Base-by-base conservation (phyloP, 2,329 filamentous ascomycete genomes). In the Decorospora gaudefroyi region DNA sequence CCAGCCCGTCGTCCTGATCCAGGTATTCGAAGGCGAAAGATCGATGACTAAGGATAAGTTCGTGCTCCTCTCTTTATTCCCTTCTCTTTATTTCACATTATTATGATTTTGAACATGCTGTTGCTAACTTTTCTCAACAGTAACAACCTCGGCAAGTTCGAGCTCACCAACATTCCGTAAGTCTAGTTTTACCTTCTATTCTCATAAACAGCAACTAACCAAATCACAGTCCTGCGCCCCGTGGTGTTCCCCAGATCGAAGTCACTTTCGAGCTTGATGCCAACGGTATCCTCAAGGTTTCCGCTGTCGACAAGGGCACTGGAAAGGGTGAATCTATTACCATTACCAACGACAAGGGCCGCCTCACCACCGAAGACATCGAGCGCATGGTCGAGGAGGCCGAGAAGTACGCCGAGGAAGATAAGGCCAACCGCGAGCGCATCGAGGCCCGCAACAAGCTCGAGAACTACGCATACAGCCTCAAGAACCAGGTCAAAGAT, bases 301-400 rank as follows among this genome's bases (percentile, higher is more conserved):
- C 88, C 57, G 93, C 93, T 59, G 86, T 88, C 68, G 93, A 99
- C 77, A 97, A 97, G 87, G 93, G 91, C 72, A 96, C 92, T 66
- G 93, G 93, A 75, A 96, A 97, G 83, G 84, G 83, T 54, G 90
- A 99, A 81, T 90, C 87, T 55, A 97, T 99, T 74, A 97, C 93
- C 64, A 99, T 99, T 72, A 97, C 88, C 78, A 97, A 99, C 79
- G 93, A 99, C 79, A 97, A 97, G 86, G 93, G 93, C 61, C 92
- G 93, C 73, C 86, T 99, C 38, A 90, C 87, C 65, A 87, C 87
- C 68, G 93, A 99, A 63, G 93, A 99, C 76, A 99, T 99, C 64
- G 92, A 97, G 75, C 93, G 93, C 75, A 99, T 99, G 93, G 90
- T 99, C 56, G 85, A 87, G 62, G 93, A 99, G 78, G 93, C 93